phyloP scores from a whole-genome alignment of 768 basidiomycete species.

The Pleurotus tuoliensis region DNA sequence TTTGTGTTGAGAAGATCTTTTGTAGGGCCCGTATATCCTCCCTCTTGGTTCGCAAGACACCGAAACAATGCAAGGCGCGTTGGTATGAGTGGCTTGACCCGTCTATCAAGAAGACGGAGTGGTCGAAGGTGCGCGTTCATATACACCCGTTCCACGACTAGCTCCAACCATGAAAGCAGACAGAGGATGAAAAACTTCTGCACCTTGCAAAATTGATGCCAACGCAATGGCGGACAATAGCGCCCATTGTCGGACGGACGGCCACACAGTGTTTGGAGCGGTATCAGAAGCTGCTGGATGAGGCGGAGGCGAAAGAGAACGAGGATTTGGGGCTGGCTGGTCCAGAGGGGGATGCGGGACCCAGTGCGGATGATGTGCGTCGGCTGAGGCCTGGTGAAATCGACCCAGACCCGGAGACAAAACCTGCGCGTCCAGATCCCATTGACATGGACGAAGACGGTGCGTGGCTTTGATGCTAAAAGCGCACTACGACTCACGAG shows the following conservation, averaged over 20 bases:
- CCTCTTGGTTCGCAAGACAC: slow-evolving; percentile 94
- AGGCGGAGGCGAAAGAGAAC: slow-evolving; percentile 94
- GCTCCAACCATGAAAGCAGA: slow-evolving; percentile 37
- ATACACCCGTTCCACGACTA: neutral
- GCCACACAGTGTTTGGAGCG: slow-evolving; percentile 97
- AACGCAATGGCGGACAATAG: slow-evolving; percentile 99
- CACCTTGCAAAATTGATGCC: slow-evolving; percentile 99
- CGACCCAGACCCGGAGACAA: slow-evolving; percentile 98
- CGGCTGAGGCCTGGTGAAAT: slow-evolving; percentile 93
- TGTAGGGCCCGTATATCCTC: slow-evolving; percentile 95
- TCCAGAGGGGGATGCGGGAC: slow-evolving; percentile 71
- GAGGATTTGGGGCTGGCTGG: slow-evolving; percentile 91
- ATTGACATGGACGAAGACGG: slow-evolving; percentile 99
- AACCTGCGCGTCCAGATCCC: slow-evolving; percentile 96
- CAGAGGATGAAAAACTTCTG: slow-evolving; percentile 96
- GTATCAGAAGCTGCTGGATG: slow-evolving; percentile 96
- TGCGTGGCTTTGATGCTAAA: slow-evolving; percentile 25
- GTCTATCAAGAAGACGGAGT: slow-evolving; percentile 99
- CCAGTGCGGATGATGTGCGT: slow-evolving; percentile 90
- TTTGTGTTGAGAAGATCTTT: slow-evolving; percentile 1
- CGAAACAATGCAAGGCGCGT: slow-evolving; percentile 98
- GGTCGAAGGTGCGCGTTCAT: slow-evolving; percentile 77
- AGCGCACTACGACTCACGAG: neutral
- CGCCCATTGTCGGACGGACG: slow-evolving; percentile 96
- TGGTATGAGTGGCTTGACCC: slow-evolving; percentile 99